Evolutionary conservation across 2,329 filamentous ascomycete genomes (phyloP).

Genomic region (Akanthomyces uredinophilus): DNA sequence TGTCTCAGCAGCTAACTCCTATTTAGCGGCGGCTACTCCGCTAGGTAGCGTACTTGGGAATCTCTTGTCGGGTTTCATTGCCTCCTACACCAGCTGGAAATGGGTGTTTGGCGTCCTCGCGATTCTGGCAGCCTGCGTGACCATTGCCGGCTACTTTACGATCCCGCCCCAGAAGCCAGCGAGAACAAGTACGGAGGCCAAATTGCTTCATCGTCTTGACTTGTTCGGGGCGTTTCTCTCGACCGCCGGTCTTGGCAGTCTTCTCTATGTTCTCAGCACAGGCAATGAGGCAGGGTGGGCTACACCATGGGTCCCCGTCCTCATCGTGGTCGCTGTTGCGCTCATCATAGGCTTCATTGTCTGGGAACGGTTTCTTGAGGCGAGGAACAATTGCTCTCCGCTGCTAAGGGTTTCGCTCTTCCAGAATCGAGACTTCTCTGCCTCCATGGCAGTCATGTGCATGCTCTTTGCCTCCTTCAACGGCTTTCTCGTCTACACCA

Average conservation of each 20-base stretch:
- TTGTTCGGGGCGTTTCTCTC: constrained; percentile 56
- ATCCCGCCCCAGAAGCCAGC: constrained; percentile 38
- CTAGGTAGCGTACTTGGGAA: constrained; percentile 56
- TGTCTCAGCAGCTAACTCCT: neutral
- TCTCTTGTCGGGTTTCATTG: constrained; percentile 53
- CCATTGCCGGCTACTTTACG: constrained; percentile 47
- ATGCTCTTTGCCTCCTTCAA: constrained; percentile 60
- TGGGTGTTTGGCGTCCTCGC: constrained; percentile 58
- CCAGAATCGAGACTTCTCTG: constrained; percentile 46
- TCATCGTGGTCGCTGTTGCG: constrained; percentile 49
- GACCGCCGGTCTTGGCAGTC: constrained; percentile 49
- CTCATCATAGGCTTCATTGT: constrained; percentile 46
- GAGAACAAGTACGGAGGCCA: too few species aligned
- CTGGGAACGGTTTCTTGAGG: constrained; percentile 41
- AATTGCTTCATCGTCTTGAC: constrained; percentile 30
- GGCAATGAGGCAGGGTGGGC: constrained; percentile 59
- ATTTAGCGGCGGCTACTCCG: constrained; percentile 49
- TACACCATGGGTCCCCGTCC: constrained; percentile 49
- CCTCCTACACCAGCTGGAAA: constrained; percentile 52
- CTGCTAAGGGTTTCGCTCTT: constrained; percentile 57
- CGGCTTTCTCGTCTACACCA: constrained; percentile 57
- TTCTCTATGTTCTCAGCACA: constrained; percentile 57
- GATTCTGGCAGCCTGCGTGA: constrained; percentile 47
- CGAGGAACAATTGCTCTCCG: neutral
- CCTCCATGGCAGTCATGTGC: constrained; percentile 56